Conservation (phyloP, 176 grass and related monocot species). For the Triticum timopheevii region DNA sequence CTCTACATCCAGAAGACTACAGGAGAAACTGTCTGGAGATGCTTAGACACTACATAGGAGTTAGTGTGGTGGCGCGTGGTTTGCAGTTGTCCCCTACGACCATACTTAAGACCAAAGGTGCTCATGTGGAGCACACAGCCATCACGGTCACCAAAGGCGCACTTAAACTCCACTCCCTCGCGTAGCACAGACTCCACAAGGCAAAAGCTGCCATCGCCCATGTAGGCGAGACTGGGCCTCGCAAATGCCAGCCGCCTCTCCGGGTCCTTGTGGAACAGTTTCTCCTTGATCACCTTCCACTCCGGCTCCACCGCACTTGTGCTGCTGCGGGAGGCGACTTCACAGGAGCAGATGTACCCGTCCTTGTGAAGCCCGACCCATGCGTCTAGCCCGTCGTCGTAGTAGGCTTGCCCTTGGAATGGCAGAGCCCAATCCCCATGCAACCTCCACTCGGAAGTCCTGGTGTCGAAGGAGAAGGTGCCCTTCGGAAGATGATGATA, state of each 20-base stretch:
- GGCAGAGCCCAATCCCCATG: neutral
- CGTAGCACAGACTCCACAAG: neutral
- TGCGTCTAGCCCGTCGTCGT: neutral
- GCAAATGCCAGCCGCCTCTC: neutral
- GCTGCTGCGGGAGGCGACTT: too few species aligned
- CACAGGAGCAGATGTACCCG: neutral
- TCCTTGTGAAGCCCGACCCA: neutral
- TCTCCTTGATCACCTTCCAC: too few species aligned
- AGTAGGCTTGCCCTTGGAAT: neutral
- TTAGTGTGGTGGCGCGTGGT: neutral
- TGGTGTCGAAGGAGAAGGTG: neutral
- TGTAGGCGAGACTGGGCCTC: neutral
- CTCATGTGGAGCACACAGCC: neutral
- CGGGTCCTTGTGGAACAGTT: neutral
- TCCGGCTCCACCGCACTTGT: too few species aligned
- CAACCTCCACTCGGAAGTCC: neutral
- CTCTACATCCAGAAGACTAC: conserved; percentile 1
- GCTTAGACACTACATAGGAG: neutral
- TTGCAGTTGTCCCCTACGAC: neutral
- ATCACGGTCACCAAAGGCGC: neutral
- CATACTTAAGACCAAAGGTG: conserved; percentile 1
- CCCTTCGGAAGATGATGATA: neutral
- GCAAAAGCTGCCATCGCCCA: neutral
- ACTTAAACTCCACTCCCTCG: too few species aligned
- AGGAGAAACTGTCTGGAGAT: neutral